These are phyloP conservation scores for Lineolata rhizophorae DNA, from an alignment of 495 filamentous ascomycete genomes.

Conservation along the genomic window DNA sequence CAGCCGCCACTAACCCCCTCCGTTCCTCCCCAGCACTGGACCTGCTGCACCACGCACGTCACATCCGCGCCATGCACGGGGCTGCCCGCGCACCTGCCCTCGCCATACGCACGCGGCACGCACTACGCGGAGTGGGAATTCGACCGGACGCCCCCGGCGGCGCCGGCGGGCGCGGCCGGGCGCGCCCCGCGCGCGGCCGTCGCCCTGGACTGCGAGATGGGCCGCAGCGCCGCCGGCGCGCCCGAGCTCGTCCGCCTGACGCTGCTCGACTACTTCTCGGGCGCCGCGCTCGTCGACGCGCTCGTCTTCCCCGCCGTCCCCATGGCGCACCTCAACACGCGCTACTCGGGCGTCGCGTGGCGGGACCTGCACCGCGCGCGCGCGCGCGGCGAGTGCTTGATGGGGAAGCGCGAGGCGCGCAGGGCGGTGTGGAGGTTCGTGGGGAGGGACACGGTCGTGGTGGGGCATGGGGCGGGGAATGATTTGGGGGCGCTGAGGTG, in stretches of 20 bases:
- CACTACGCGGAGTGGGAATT: too few species aligned
- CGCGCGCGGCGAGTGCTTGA: conserved; percentile 1
- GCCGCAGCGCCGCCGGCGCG: conserved; percentile 11
- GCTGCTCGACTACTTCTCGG: conserved; percentile 23
- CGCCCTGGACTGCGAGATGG: conserved; percentile 31
- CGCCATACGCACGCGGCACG: too few species aligned
- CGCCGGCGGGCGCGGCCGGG: too few species aligned
- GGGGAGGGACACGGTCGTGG: conserved; percentile 14
- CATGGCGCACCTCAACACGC: conserved; percentile 21
- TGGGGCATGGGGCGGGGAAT: conserved; percentile 14
- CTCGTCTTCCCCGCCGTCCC: conserved; percentile 19
- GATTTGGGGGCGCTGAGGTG: too few species aligned
- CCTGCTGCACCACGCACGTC: too few species aligned
- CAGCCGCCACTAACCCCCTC: too few species aligned
- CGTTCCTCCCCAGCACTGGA: too few species aligned
- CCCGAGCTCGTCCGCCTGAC: conserved; percentile 22
- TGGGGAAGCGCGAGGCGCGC: conserved; percentile 1
- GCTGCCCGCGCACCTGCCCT: too few species aligned
- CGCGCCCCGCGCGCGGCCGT: conserved; percentile 6
- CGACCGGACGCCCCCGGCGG: too few species aligned
- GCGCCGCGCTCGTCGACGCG: conserved; percentile 20
- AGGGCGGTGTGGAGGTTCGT: background rate
- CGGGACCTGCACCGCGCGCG: conserved; percentile 11
- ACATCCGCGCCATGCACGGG: too few species aligned
- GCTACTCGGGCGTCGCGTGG: conserved; percentile 18